Conservation (phyloP, 225 moss, liverwort and hornwort species). For the Pleurozium schreberi region DNA sequence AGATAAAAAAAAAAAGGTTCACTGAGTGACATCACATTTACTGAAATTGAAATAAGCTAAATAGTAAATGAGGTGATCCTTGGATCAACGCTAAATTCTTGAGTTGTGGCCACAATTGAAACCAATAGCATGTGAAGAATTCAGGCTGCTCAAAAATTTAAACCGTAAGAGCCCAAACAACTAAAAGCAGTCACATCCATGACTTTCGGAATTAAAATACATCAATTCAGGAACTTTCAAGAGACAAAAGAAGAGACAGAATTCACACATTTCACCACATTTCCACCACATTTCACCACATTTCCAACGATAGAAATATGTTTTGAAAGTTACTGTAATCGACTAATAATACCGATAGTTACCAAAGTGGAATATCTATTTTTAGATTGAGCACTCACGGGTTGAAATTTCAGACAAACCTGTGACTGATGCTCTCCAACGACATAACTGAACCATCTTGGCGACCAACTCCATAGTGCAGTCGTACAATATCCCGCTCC, state of each 20-base stretch:
- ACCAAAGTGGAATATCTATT: not conserved
- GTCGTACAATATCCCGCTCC: constrained; percentile 83
- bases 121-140: not conserved
- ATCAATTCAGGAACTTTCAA: not conserved
- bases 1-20: not conserved
- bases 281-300: not conserved
- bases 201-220: no score
- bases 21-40: not conserved
- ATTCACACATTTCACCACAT: not conserved
- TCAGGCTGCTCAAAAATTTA: not conserved
- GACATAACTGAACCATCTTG: constrained; percentile 84
- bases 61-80: not conserved
- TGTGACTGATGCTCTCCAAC: constrained; percentile 83
- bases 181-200: not conserved
- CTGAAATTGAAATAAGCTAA: not conserved
- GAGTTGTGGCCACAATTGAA: not conserved
- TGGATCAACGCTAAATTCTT: not conserved
- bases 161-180: not conserved
- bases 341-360: no score
- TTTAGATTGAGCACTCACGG: not conserved
- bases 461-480: constrained; percentile 87
- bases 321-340: not conserved
- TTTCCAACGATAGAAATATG: no score
- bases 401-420: constrained; percentile 19
- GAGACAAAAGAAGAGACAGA: not conserved